Base-by-base conservation (phyloP, 2,329 filamentous ascomycete species). In the Hypoxylon rubiginosum region DNA sequence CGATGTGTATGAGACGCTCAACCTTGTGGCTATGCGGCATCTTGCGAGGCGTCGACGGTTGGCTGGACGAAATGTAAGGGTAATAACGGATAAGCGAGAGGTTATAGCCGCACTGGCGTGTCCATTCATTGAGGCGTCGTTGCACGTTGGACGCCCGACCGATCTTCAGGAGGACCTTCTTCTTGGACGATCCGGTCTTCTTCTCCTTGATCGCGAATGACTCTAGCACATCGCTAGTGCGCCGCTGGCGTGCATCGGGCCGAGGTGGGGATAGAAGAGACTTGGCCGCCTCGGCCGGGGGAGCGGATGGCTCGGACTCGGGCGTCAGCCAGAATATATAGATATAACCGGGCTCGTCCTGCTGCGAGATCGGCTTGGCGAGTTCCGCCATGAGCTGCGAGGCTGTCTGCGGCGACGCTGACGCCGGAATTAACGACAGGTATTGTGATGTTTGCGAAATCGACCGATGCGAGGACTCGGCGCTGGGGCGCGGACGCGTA, bases 301-400 rank as follows among this genome's bases (percentile, higher is more conserved):
- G 84, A 0, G 85, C 81, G 0, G 86, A 78, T 0, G 84, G 77
- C 7, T 87, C 80, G 1, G 84, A 85, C 36, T 86, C 83, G 32
- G 93, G 90, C 0, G 93, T 97, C 21, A 97, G 85, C 94, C 95
- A 97, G 84, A 98, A 99, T 79, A 99, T 97, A 85, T 99, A 99
- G 71, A 99, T 98, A 81, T 96, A 99, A 39, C 96, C 96, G 11
- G 91, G 84, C 72, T 97, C 92, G 70, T 96, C 92, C 58, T 85
- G 82, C 21, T 88, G 82, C 0, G 93, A 94, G 49, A 94, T 87
- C 0, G 93, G 82, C 86, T 96, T 76, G 79, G 84, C 88, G 9
- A 98, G 84, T 78, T 98, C 94, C 2, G 90, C 83, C 64, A 95
- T 85, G 3, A 98, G 84, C 4, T 84, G 81, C 0, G 93, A 91